Base-by-base conservation (phyloP, 78 protist species). In the Dictyostelium capitatum region DNA sequence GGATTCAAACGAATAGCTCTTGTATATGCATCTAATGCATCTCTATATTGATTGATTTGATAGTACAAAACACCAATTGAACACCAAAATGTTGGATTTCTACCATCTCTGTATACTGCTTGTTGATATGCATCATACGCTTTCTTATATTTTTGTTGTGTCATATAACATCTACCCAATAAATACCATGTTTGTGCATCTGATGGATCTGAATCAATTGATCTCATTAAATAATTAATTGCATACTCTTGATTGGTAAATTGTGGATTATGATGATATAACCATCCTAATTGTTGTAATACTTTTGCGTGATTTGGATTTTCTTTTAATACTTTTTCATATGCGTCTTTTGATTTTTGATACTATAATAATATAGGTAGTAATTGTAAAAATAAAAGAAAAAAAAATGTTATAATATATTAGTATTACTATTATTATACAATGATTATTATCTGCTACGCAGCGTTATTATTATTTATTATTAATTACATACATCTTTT, bases 91-190 rank as follows among this genome's bases (percentile, higher is more conserved):
- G 97, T 72, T 12, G 98, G 97, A 65, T 96, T 97, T 32, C 96
- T 46, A 25, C 95, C 96, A 73, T 96, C 98, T 28, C 97, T 80
- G 62, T 96, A 96, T 47, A 97, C 97, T 10, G 97, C 97, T 54
- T 96, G 98, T 77, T 96, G 97, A 91, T 97, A 97, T 28, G 96
- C 95, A 7, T 93, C 95, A 75, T 97, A 95, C 4, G 98, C 98
- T 57, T 90, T 92, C 32, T 74, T 87, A 46, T 93, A 96, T 53
- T 97, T 91, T 72, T 89, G 92, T 83, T 89, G 97, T 4, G 95
- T 77, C 97, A 97, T 95, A 56, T 96, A 89, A 83, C 97, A 96
- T 50, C 98, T 57, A 9, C 98, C 98, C 19, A 97, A 82, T 28
- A 96, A 19, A 62, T 97, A 97, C 97, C 97, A 97, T 37, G 97